Base-by-base conservation (phyloP, 768 basidiomycete genomes). In the Pisolithus marmoratus region DNA sequence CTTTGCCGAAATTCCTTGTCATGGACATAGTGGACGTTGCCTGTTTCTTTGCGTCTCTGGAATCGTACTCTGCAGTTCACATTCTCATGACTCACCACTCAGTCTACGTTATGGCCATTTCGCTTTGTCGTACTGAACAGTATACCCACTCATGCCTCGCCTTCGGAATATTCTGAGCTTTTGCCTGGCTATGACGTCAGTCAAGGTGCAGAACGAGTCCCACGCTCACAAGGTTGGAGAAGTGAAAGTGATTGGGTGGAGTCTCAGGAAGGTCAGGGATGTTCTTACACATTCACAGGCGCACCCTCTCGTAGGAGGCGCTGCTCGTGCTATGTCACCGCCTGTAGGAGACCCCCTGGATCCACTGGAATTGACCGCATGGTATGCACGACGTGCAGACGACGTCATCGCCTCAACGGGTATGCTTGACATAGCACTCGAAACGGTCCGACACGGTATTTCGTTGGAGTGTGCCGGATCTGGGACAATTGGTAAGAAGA, bases 401-500 rank as follows among this genome's bases (percentile, higher is more conserved):
- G 55, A 61, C 14, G 77, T 92, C 54, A 78, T 94, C 24, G 64
- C 72, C 7, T 71, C 74, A 0, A 83, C 85, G 0, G 94, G 93
- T 1, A 79, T 92, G 70, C 71, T 94, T 40, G 87, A 94, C 59
- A 67, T 81, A 31, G 90, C 93, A 4, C 75, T 98, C 19, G 79
- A 82, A 7, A 74, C 87, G 42, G 77, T 92, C 8, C 94, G 96
- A 64, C 84, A 95, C 56, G 94, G 84, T 14, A 93, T 87, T 11
- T 85, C 92, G 8, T 81, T 82, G 58, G 87, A n/a, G 86, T 14
- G 74, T 96, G 12, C 77, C 82, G 19, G 81, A 74, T 1, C 78
- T 99, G 38, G 94, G 95, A 58, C 82, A 84, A 61, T 68, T 94
- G 3, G 95, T n/a, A 94, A 2, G 95, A 97, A 71, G 94, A 98